Percentiles rank a stretch among this genome's conserved stretches.
These are phyloP conservation scores for Hortaea werneckii DNA, from an alignment of 2,329 filamentous ascomycete species.

Conservation along the genomic window DNA sequence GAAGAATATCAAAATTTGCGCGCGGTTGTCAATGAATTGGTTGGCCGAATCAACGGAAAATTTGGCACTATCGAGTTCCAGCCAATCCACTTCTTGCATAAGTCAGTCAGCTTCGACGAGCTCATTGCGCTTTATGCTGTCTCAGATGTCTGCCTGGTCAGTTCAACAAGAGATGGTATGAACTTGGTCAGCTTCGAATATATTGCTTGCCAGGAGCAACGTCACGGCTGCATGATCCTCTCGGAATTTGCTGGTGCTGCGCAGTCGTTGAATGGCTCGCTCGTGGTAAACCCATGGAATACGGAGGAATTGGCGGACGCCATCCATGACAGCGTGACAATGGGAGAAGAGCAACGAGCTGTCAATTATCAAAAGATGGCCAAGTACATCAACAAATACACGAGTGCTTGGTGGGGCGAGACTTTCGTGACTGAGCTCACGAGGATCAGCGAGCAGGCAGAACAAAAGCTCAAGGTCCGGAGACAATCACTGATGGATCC, in stretches of 20 bases:
- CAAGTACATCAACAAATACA: slow-evolving; percentile 95
- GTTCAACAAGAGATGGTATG: slow-evolving; percentile 96
- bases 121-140: slow-evolving; percentile 87
- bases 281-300: slow-evolving; percentile 98
- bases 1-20: slow-evolving; percentile 96
- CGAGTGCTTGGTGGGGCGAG: slow-evolving; percentile 89
- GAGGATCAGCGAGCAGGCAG: slow-evolving; percentile 44
- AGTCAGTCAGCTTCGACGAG: slow-evolving; percentile 90
- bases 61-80: slow-evolving; percentile 98
- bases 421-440: slow-evolving; percentile 80
- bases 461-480: slow-evolving; percentile 38
- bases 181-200: slow-evolving; percentile 98
- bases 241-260: slow-evolving; percentile 95
- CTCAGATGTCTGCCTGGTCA: slow-evolving; percentile 85
- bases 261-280: slow-evolving; percentile 82
- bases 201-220: slow-evolving; percentile 83
- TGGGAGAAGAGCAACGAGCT: slow-evolving; percentile 78
- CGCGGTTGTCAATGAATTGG: slow-evolving; percentile 90
- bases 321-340: slow-evolving; percentile 92
- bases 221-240: slow-evolving; percentile 86
- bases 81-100: slow-evolving; percentile 97
- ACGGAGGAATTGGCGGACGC: slow-evolving; percentile 89
- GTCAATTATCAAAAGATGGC: slow-evolving; percentile 85
- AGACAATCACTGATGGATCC: slow-evolving; percentile 12
- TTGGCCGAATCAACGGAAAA: slow-evolving; percentile 92